phyloP scores from a whole-genome alignment of 306 rosid genomes.

The Betula pendula region DNA sequence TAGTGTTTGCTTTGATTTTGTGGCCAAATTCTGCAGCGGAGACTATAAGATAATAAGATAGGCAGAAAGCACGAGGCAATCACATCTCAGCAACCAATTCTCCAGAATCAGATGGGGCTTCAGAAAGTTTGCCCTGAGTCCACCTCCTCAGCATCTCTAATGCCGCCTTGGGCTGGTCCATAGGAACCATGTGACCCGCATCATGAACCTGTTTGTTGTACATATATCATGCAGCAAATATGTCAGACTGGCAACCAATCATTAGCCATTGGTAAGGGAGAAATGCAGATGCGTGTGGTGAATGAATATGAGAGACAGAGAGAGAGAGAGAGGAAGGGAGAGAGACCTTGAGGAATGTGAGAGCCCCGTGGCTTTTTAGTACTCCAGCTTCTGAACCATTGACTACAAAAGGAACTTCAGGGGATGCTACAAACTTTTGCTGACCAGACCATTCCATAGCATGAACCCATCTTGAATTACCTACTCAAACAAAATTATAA shows the following conservation, averaged over 20 bases:
- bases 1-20: not conserved
- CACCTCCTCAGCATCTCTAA: constrained; percentile 88
- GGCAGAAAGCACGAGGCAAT: constrained; percentile 12
- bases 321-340: not conserved
- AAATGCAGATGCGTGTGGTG: not conserved
- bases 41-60: not conserved
- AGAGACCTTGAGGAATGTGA: constrained; percentile 87
- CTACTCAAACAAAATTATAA: constrained; percentile 45
- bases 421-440: constrained; percentile 60
- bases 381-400: constrained; percentile 80
- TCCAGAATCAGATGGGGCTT: constrained; percentile 32
- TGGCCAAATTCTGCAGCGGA: not conserved
- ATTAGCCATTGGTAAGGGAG: not conserved
- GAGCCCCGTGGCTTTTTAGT: constrained; percentile 76
- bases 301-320: not conserved
- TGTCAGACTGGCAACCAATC: constrained; percentile 13
- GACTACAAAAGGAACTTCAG: constrained; percentile 73
- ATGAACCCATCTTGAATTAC: constrained; percentile 97
- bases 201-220: constrained; percentile 70
- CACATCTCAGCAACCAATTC: constrained; percentile 63
- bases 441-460: constrained; percentile 98
- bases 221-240: constrained; percentile 17
- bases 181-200: constrained; percentile 99
- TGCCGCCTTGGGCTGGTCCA: constrained; percentile 98
- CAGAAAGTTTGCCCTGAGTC: constrained; percentile 72